Conservation (phyloP, 192 early-diverging fungal species). For the Kickxella alabastrina region DNA sequence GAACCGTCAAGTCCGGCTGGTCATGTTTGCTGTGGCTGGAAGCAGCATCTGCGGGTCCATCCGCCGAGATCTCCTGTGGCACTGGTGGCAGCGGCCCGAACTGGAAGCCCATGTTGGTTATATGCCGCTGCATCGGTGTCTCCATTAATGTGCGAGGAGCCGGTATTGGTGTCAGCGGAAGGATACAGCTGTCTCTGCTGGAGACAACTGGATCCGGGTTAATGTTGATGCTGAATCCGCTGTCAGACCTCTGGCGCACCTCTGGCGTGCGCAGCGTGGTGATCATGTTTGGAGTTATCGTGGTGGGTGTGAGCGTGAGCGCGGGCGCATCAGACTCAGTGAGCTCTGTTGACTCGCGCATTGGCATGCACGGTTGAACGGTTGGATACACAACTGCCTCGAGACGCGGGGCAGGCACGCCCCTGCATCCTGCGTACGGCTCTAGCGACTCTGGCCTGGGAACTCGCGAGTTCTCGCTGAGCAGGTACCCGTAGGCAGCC, state of each 20-base stretch:
- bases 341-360: constrained; percentile 3
- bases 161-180: constrained; percentile 17
- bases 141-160: neutral
- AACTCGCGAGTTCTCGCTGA: constrained; percentile 37
- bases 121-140: constrained; percentile 7
- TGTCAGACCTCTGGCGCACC: neutral
- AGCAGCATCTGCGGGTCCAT: too few relatives aligned
- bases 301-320: too few relatives aligned
- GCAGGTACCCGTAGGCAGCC: constrained; percentile 46
- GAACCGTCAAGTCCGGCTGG: too few relatives aligned
- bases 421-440: constrained; percentile 8
- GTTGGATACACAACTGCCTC: constrained; percentile 6
- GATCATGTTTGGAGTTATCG: neutral
- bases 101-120: constrained; percentile 7
- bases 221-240: neutral
- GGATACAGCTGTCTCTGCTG: constrained; percentile 5
- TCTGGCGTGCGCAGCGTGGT: neutral
- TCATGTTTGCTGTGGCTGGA: too few relatives aligned
- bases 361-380: constrained; percentile 13
- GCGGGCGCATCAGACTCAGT: too few relatives aligned
- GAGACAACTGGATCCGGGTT: neutral
- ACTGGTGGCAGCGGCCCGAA: constrained; percentile 18
- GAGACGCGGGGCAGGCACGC: constrained; percentile 28
- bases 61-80: too few relatives aligned
- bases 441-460: constrained; percentile 29